Evolutionary conservation across 78 protist genomes (phyloP), one percentile per base, ranked within the genome.

Genomic region (Dictyostelium citrinum): DNA sequence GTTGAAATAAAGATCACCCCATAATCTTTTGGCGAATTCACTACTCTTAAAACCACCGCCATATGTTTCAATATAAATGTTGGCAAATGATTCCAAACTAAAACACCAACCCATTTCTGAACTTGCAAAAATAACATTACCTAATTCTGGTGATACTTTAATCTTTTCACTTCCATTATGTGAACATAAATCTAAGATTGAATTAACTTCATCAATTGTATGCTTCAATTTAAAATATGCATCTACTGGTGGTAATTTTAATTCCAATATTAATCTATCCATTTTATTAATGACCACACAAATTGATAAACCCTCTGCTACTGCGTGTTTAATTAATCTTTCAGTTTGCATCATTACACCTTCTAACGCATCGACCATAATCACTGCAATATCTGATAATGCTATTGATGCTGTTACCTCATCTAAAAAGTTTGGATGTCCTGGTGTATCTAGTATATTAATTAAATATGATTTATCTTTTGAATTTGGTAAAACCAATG

Each of bases 361-460:
- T 74, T 99, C 99, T 11, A 98, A 92, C 0, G 97, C 99, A 81
- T 99, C 99, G 10, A 99, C 97, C 9, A 97, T 96, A 2, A 99
- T 60, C 1, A 99, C 95, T 2, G 88, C 98, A 11, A 99, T 99
- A 84, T 99, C 99, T 43, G 96, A 60, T 27, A 99, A 20, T 1
- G 99, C 91, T 11, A 97, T n/a, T 0, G 98, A 83, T 12, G 99
- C 98, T 3, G 96, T 5, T 8, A 93, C 98, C 83, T 98, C 99
- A 79, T 99, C 99, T 8, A 37, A n/a, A 90, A 99, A 99, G 74
- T 96, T 95, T 74, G 97, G 96, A 75, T 97, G 99, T 5, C 99
- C 99, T 20, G 99, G 99, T 5, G 99, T 99, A 97, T 99, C 99
- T 61, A 99, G 72, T 17, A 99, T n/a, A 96, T 99, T 97, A 49